Evolutionary conservation across 2,329 filamentous ascomycete genomes (phyloP).

Genomic region (Pestalotiopsis sp.): DNA sequence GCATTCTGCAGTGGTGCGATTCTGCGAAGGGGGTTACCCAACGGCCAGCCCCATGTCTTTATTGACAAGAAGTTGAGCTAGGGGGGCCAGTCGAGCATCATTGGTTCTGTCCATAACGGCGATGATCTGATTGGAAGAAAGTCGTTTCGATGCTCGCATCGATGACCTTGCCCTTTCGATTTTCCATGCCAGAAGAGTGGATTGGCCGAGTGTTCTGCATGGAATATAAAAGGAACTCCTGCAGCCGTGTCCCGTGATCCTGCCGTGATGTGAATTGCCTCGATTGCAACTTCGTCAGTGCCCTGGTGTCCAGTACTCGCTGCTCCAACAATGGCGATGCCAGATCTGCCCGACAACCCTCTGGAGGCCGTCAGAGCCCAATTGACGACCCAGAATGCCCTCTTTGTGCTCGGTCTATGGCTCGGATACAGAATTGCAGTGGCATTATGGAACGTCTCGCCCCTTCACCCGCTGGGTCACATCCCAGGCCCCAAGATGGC

Average conservation of each 20-base stretch:
- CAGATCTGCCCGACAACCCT: neutral
- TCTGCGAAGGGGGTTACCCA: neutral
- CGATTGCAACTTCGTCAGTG: neutral
- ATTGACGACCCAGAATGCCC: slow-evolving; percentile 6
- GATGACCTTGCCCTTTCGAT: neutral
- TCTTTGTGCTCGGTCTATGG: slow-evolving; percentile 28
- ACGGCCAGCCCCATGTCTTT: neutral
- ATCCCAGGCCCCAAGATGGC: slow-evolving; percentile 41
- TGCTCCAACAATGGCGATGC: neutral
- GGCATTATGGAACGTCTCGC: slow-evolving; percentile 39
- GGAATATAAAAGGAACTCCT: neutral
- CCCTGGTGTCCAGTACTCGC: neutral
- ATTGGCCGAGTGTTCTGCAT: neutral
- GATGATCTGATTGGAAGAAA: neutral
- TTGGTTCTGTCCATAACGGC: neutral
- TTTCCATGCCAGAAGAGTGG: neutral
- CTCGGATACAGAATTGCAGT: slow-evolving; percentile 30
- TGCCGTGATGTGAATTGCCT: neutral
- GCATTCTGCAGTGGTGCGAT: neutral
- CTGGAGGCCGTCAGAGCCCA: neutral
- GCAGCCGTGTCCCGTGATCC: neutral
- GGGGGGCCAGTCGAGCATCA: neutral
- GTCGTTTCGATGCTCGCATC: neutral
- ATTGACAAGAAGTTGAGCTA: neutral
- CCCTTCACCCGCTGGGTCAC: slow-evolving; percentile 38